These are phyloP conservation scores for Maudiozyma barnettii DNA, from an alignment of 805 yeast species.

Conservation along the genomic window DNA sequence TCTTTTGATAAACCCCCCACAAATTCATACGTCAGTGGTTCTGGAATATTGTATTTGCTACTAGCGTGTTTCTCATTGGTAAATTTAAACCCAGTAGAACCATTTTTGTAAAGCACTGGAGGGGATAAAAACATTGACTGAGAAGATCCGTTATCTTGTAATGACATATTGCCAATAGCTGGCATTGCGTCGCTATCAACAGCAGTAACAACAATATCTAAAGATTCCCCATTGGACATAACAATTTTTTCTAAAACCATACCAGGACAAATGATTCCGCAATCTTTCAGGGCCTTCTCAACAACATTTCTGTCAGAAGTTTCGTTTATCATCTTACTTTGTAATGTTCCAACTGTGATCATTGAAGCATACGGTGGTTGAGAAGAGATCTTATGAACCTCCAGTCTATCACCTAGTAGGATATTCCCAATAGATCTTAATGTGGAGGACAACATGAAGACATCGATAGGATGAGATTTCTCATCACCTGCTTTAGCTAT, in stretches of 20 bases:
- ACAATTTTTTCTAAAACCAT: conserved; percentile 27
- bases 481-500: conserved; percentile 33
- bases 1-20: conserved; percentile 76
- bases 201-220: conserved; percentile 18
- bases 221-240: conserved; percentile 6
- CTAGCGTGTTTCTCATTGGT: conserved; percentile 21
- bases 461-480: conserved; percentile 26
- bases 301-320: conserved; percentile 25
- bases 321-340: conserved; percentile 15
- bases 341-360: conserved; percentile 28
- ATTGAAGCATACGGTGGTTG: conserved; percentile 42
- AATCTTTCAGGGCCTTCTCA: conserved; percentile 39
- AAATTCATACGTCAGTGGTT: conserved; percentile 36
- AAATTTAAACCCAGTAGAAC: conserved; percentile 23
- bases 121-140: conserved; percentile 34
- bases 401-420: conserved; percentile 42
- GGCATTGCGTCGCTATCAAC: conserved; percentile 30
- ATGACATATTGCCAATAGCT: conserved; percentile 30
- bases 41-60: conserved; percentile 38
- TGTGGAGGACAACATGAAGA: conserved; percentile 41
- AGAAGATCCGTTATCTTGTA: conserved; percentile 10
- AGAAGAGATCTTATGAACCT: conserved; percentile 35
- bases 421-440: conserved; percentile 36
- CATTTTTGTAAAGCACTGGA: conserved; percentile 36
- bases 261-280: conserved; percentile 56